Conservation (phyloP, 176 grass and related monocot genomes). For the Oryza coarctata region DNA sequence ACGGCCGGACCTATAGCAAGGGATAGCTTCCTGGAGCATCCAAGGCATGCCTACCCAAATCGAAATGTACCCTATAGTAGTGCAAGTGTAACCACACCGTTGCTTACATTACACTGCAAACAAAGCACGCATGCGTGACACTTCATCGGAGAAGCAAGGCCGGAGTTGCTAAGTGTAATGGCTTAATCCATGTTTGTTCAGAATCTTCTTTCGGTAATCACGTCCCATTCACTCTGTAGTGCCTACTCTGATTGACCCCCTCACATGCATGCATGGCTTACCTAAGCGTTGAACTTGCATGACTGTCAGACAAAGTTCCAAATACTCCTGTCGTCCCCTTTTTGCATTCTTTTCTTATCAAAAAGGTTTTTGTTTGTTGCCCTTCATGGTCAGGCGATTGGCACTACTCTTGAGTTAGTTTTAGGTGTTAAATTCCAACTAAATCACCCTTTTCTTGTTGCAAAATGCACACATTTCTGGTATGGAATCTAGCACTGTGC, state of each 20-base stretch:
- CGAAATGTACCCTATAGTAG: not conserved
- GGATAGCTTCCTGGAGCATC: constrained; percentile 6
- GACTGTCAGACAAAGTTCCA: not conserved
- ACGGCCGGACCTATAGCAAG: not conserved
- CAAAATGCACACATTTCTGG: not conserved
- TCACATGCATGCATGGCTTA: not conserved
- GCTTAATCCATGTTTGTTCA: constrained; percentile 31
- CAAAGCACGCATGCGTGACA: constrained; percentile 17
- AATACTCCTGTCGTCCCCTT: not conserved
- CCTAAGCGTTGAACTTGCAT: constrained; percentile 23
- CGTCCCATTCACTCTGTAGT: not conserved
- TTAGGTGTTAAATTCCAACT: not conserved
- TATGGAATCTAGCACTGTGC: not conserved
- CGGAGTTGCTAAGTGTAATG: not conserved
- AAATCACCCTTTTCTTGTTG: not conserved
- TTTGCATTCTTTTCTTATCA: not conserved
- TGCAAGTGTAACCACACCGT: not conserved
- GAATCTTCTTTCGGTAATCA: not conserved
- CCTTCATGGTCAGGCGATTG: not conserved
- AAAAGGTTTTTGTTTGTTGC: not conserved
- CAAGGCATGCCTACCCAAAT: constrained; percentile 1
- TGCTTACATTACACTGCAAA: constrained; percentile 36
- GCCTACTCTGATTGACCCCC: constrained; percentile 20
- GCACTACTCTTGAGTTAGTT: not conserved
- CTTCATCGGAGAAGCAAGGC: not conserved